These are phyloP conservation scores for Ceratocystis ficicola DNA, from an alignment of 2,329 filamentous ascomycete species.

Conservation along the genomic window DNA sequence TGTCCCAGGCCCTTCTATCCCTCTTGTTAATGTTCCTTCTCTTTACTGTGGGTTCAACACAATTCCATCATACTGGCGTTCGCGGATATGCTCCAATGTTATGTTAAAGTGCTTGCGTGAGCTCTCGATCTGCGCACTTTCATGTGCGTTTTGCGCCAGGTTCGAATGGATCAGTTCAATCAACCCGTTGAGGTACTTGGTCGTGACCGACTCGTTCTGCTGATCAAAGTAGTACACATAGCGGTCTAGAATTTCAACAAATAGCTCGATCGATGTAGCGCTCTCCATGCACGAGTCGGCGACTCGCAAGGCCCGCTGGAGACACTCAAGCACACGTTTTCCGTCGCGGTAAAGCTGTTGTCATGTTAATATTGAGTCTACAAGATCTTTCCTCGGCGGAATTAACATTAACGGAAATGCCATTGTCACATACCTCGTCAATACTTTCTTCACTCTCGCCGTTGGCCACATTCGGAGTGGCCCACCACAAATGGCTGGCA, in stretches of 20 bases:
- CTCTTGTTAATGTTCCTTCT: not conserved
- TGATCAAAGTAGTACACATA: conserved; percentile 99
- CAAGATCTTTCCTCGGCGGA: not conserved
- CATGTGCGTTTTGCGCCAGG: conserved; percentile 69
- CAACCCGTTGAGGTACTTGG: conserved; percentile 92
- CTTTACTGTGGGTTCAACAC: conserved; percentile 49
- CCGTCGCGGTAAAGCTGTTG: conserved; percentile 87
- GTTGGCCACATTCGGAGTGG: conserved; percentile 65
- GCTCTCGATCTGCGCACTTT: conserved; percentile 70
- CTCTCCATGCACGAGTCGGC: conserved; percentile 99
- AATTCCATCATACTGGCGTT: conserved; percentile 85
- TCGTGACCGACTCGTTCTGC: conserved; percentile 95
- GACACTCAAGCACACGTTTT: conserved; percentile 89
- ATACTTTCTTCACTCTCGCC: conserved; percentile 65
- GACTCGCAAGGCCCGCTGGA: conserved; percentile 87
- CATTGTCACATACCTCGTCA: conserved; percentile 43
- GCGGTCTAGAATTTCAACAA: conserved; percentile 94
- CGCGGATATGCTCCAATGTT: conserved; percentile 85
- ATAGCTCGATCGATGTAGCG: conserved; percentile 89
- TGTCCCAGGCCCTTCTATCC: not conserved
- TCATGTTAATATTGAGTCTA: conserved; percentile 23
- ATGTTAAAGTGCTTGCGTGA: conserved; percentile 90
- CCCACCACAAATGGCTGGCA: conserved; percentile 97
- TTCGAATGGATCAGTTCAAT: conserved; percentile 98
- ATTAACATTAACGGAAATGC: not conserved